Conservation (phyloP, 805 yeast species). For the Candida succiphila region DNA sequence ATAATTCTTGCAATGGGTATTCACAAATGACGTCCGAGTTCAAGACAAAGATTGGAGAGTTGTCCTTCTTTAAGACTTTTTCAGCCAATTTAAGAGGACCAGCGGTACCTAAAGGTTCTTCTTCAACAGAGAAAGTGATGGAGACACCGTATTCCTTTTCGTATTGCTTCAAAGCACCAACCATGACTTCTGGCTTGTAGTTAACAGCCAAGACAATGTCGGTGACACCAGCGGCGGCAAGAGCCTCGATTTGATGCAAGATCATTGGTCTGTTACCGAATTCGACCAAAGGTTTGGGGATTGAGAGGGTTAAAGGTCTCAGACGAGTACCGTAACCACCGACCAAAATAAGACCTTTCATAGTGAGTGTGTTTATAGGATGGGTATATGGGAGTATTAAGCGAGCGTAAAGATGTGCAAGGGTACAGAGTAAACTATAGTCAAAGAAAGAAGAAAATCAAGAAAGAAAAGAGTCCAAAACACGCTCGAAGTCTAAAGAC, state of each 20-base stretch:
- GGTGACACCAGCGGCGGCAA: slow-evolving; percentile 97
- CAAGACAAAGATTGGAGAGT: slow-evolving; percentile 92
- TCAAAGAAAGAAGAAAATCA: no score
- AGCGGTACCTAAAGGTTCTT: slow-evolving; percentile 99
- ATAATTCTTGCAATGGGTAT: slow-evolving; percentile 91
- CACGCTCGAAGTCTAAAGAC: no score
- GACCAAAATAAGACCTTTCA: slow-evolving; percentile 96
- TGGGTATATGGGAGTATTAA: no score
- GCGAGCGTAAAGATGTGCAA: no score
- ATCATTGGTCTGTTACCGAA: slow-evolving; percentile 99
- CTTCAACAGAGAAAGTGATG: slow-evolving; percentile 96
- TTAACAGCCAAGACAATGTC: slow-evolving; percentile 98
- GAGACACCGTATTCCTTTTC: slow-evolving; percentile 90
- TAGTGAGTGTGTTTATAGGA: no score
- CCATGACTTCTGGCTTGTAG: slow-evolving; percentile 99
- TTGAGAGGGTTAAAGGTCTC: slow-evolving; percentile 93
- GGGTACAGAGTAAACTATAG: no score
- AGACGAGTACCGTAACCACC: slow-evolving; percentile 99
- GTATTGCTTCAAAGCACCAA: slow-evolving; percentile 84
- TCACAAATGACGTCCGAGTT: slow-evolving; percentile 99
- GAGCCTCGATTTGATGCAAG: slow-evolving; percentile 95
- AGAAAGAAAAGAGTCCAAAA: no score
- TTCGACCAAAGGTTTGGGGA: slow-evolving; percentile 95
- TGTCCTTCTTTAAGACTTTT: slow-evolving; percentile 84
- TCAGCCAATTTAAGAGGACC: slow-evolving; percentile 99